Evolutionary conservation across 2,329 filamentous ascomycete genomes (phyloP).

Genomic region (Curvularia sp.): DNA sequence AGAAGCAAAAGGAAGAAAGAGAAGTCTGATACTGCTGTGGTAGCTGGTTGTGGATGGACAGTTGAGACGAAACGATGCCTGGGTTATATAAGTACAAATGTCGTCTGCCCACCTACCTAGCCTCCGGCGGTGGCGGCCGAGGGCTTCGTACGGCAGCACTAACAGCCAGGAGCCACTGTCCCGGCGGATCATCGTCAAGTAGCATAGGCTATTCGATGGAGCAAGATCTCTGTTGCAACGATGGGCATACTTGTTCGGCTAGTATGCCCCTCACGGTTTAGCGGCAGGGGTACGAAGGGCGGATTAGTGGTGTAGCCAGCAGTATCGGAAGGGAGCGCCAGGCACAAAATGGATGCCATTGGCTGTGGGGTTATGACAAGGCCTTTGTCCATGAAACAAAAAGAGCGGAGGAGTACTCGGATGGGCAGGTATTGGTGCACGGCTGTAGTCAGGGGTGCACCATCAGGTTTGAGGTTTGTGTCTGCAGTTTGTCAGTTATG

Average conservation of each 20-base stretch:
- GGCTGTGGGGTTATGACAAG: slow-evolving; percentile 28
- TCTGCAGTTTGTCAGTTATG: slow-evolving; percentile 25
- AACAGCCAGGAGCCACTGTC: slow-evolving; percentile 30
- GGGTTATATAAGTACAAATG: slow-evolving; percentile 32
- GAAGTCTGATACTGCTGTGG: slow-evolving; percentile 35
- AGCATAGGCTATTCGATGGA: slow-evolving; percentile 39
- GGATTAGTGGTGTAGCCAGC: slow-evolving; percentile 34
- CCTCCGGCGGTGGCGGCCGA: slow-evolving; percentile 25
- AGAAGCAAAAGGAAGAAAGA: slow-evolving; percentile 28
- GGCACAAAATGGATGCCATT: slow-evolving; percentile 37
- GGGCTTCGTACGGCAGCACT: slow-evolving; percentile 22
- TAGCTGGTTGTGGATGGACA: slow-evolving; percentile 34
- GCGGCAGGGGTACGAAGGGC: slow-evolving; percentile 26
- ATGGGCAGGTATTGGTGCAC: slow-evolving; percentile 25
- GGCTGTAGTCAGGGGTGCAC: slow-evolving; percentile 29
- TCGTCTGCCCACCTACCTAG: slow-evolving; percentile 24
- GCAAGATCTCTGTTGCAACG: slow-evolving; percentile 35
- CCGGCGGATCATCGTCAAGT: slow-evolving; percentile 37
- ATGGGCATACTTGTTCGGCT: slow-evolving; percentile 30
- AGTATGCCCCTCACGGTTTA: slow-evolving; percentile 34
- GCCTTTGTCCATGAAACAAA: slow-evolving; percentile 45
- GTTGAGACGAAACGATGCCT: slow-evolving; percentile 23
- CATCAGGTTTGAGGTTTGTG: slow-evolving; percentile 29
- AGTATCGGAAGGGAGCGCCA: slow-evolving; percentile 31
- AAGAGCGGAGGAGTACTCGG: slow-evolving; percentile 29